Evolutionary conservation across 495 filamentous ascomycete genomes (phyloP), one percentile per base, ranked within the genome.

Genomic region (Cercophora scortea): DNA sequence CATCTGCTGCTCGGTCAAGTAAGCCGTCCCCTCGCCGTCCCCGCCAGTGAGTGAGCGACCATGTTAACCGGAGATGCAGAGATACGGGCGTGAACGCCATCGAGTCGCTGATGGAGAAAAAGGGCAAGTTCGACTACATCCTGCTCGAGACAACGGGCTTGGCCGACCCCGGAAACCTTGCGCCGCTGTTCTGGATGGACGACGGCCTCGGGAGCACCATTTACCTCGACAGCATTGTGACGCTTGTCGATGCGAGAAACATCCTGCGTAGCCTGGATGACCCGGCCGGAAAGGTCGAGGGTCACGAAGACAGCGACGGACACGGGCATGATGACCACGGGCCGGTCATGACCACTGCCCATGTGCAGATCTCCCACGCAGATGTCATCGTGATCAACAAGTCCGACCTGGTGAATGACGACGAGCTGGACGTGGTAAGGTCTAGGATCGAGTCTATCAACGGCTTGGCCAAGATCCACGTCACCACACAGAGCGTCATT

Each of bases 1-100:
- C 73, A 91, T 98, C 59, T 98, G 93, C 72, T 98, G 93, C 71
- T 95, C 92, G 18, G 91, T 98, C 60, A 98, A 95, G 89, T 92
- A 78, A 38, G 32, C 25, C 39, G 42, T 36, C 33, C 32, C 33
- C 19, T 25, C 12, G 44, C 36, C 36, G 8, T 40, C 46, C 16
- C 49, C 16, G 10, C 13, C 17, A n/a, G 7, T 17, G 8, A 25
- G 10, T n/a, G 15, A 12, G 42, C 44, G 17, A 54, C 11, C 35
- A 36, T 34, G 15, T 25, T 57, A 4, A 52, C 45, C 19, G 15
- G 33, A 11, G 3, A 5, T 2, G 6, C 60, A 92, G 88, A 74
- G 92, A 96, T 69, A 79, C 83, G 8, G 93, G 94, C 42, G 90
- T 98, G 47, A 85, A 84, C 59, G 94, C 93, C 52, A 90, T 98